A percentile compares a stretch with the other conserved stretches of the same genome.
These are phyloP conservation scores for Pulveroboletus sp. DNA, from an alignment of 768 basidiomycete species.

Conservation along the genomic window DNA sequence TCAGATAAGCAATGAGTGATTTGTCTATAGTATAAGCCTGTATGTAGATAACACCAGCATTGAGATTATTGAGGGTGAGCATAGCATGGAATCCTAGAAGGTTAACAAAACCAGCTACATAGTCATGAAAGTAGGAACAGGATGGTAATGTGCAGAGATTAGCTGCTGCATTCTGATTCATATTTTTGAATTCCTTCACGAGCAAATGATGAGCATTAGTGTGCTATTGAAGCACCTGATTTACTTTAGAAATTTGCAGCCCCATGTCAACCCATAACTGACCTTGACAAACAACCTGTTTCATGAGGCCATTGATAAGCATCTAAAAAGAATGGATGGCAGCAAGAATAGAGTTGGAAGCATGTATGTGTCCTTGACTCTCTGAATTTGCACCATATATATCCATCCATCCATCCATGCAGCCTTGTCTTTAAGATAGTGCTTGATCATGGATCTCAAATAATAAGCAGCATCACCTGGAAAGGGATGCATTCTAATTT, in stretches of 20 bases:
- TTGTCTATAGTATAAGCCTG: slow-evolving; percentile 7
- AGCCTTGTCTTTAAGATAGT: neutral
- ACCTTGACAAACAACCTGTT: neutral
- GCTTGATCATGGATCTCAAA: neutral
- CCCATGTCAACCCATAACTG: slow-evolving; percentile 7
- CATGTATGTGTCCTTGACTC: slow-evolving; percentile 4
- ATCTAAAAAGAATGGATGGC: neutral
- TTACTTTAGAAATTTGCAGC: slow-evolving; percentile 1
- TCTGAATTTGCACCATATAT: slow-evolving; percentile 8
- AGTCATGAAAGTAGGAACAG: slow-evolving; percentile 1
- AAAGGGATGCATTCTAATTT: neutral
- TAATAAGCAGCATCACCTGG: neutral
- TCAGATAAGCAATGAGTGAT: slow-evolving; percentile 2
- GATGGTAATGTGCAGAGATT: neutral
- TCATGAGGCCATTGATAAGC: neutral
- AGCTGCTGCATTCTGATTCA: neutral
- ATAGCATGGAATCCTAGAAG: neutral
- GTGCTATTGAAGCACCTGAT: slow-evolving; percentile 6
- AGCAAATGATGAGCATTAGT: slow-evolving; percentile 2
- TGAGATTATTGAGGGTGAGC: neutral
- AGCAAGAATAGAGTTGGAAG: neutral
- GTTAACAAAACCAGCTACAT: neutral
- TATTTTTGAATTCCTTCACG: neutral
- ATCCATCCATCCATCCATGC: neutral
- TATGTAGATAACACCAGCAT: neutral